Conservation (phyloP, 1,284 basidiomycete species). For the Thelephora terrestris region DNA sequence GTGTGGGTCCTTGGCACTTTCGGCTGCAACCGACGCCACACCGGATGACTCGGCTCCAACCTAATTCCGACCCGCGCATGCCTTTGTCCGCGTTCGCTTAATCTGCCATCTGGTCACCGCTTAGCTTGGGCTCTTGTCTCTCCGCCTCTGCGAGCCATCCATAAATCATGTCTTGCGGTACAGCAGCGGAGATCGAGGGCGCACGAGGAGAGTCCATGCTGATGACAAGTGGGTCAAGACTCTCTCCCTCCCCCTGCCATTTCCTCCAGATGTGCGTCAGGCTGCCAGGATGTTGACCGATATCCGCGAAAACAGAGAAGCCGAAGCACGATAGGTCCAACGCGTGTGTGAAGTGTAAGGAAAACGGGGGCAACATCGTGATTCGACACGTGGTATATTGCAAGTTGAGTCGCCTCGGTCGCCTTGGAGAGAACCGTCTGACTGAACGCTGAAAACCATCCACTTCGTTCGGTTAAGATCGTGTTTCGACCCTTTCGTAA, state of each 20-base stretch:
- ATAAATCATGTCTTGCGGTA: too few relatives aligned
- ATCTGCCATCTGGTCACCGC: too few relatives aligned
- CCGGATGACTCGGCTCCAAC: too few relatives aligned
- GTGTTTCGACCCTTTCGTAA: conserved; percentile 56
- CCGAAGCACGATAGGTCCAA: conserved; percentile 53
- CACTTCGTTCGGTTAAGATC: conserved; percentile 29
- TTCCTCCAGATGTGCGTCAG: neutral
- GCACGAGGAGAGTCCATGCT: conserved; percentile 32
- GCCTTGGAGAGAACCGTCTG: neutral
- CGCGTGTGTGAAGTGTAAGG: conserved; percentile 63
- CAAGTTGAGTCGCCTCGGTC: conserved; percentile 42
- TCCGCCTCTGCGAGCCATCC: too few relatives aligned
- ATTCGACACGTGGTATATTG: conserved; percentile 75
- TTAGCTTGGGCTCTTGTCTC: too few relatives aligned
- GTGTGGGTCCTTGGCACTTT: too few relatives aligned
- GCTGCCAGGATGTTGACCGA: neutral
- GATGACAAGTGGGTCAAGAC: conserved; percentile 30
- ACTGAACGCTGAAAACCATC: neutral
- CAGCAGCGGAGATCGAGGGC: conserved; percentile 19
- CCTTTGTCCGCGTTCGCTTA: too few relatives aligned
- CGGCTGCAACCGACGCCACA: too few relatives aligned
- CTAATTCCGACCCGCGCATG: too few relatives aligned
- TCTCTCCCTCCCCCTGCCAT: neutral
- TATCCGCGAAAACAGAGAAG: neutral
- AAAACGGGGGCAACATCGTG: conserved; percentile 50